Conservation (phyloP, 2,329 filamentous ascomycete genomes). For the Periglandula ipomoeae region DNA sequence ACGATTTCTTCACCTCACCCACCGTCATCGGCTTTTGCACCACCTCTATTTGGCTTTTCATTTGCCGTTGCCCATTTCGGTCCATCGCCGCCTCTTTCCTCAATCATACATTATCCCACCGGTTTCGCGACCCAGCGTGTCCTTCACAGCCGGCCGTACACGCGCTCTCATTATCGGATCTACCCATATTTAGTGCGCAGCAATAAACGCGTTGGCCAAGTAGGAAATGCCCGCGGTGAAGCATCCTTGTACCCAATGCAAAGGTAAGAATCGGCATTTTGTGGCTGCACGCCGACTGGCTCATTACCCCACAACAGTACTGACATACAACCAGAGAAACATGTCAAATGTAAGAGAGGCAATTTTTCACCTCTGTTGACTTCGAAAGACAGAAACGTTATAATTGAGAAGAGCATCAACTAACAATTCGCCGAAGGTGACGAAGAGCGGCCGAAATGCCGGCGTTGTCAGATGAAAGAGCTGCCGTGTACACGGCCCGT, state of each 20-base stretch:
- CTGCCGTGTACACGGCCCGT: constrained; percentile 25
- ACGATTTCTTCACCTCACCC: background rate
- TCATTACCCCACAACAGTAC: background rate
- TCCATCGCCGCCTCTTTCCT: constrained; percentile 1
- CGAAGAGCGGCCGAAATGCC: constrained; percentile 27
- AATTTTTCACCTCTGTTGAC: background rate
- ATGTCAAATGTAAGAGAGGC: constrained; percentile 24
- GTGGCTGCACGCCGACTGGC: background rate
- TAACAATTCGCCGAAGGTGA: constrained; percentile 21
- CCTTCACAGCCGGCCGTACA: background rate
- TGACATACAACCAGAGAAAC: constrained; percentile 20
- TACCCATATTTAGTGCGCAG: background rate
- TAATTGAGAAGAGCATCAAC: background rate
- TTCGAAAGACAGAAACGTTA: background rate
- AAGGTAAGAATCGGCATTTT: constrained; percentile 17
- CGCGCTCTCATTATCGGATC: constrained; percentile 1
- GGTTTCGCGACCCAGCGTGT: background rate
- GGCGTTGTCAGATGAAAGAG: constrained; percentile 23
- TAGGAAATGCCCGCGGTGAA: constrained; percentile 23
- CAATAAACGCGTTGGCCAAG: background rate
- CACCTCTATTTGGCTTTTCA: background rate
- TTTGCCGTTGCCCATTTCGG: background rate
- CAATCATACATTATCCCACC: background rate
- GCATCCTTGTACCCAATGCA: constrained; percentile 25
- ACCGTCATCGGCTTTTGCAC: constrained; percentile 3